A percentile compares a stretch with the other conserved stretches of the same genome.
Evolutionary conservation across 2,329 filamentous ascomycete genomes (phyloP).

Genomic region (Pseudogymnoascus sp.): DNA sequence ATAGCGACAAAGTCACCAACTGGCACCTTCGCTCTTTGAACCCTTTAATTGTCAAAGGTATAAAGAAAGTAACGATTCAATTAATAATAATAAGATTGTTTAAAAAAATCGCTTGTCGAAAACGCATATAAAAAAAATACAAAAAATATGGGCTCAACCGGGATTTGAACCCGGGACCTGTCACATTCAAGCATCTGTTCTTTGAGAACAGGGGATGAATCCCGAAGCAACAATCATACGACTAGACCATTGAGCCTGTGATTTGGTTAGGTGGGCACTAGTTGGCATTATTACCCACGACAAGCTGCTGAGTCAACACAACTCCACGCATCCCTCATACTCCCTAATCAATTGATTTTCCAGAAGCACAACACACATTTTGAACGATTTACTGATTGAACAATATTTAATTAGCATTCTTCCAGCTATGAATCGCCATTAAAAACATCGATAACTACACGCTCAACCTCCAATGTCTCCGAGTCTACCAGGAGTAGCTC

Average conservation of each 20-base stretch:
- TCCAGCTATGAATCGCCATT: not conserved
- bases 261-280: not conserved
- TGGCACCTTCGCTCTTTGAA: not conserved
- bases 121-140: not conserved
- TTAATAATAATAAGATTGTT: too few relatives aligned
- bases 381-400: not conserved
- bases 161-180: conserved; percentile 32
- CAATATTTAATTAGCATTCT: not conserved
- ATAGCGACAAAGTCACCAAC: not conserved
- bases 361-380: not conserved
- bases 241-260: conserved; percentile 29
- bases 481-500: conserved; percentile 77
- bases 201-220: conserved; percentile 19
- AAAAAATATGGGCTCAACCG: conserved; percentile 24
- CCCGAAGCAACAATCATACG: conserved; percentile 34
- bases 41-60: not conserved
- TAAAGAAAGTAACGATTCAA: not conserved
- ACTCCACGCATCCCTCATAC: not conserved
- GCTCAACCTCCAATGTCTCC: conserved; percentile 73
- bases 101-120: too few relatives aligned
- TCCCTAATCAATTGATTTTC: not conserved
- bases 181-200: conserved; percentile 24
- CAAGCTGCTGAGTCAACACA: not conserved
- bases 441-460: conserved; percentile 46
- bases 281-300: not conserved